Base-by-base conservation (phyloP, 805 yeast species). In the Candida mattraensis region DNA sequence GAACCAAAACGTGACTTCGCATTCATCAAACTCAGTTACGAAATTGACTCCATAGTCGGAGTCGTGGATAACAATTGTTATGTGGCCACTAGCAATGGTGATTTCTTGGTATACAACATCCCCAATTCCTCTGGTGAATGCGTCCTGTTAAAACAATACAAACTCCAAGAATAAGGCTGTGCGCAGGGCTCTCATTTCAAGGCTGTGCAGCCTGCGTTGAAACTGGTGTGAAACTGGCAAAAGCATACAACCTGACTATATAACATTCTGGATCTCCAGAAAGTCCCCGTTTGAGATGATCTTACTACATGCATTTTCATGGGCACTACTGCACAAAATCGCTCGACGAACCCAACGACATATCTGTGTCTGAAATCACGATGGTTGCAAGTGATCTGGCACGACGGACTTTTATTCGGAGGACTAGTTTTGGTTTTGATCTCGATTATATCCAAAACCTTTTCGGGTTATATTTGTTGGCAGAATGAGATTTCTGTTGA, bases 1-100 rank as follows among this genome's bases (percentile, higher is more conserved):
- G 96, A 89, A 53, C 94, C 96, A 10, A 77, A 85, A 15, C 72
- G 99, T 44, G 96, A 89, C 54, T 93, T 87, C 69, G 97, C 98
- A 0, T 85, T 80, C 34, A 69, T 91, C 47, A 88, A 86, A 56
- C 71, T 91, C 14, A 43, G 39, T n/a, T 13, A 27, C 15, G 48
- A 49, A 16, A 54, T 51, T 4, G 49, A 44, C 14, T 47, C 58
- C 5, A 42, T 54, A 49, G 58, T 60, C 5, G 64, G 60, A 5
- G 47, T 58, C 4, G 50, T 51, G 6, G 55, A 55, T 42, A 29
- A 75, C 74, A 50, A 78, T 78, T 55, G 59, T 10, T 72, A 78
- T 39, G 91, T 88, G 5, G 86, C 87, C 3, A 86, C 95, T 1
- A 73, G 83, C 0, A 85, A 80, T 38, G 98, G 98, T 0, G 76